Evolutionary conservation across 768 basidiomycete genomes (phyloP).

Genomic region (Hypholoma fasciculare): DNA sequence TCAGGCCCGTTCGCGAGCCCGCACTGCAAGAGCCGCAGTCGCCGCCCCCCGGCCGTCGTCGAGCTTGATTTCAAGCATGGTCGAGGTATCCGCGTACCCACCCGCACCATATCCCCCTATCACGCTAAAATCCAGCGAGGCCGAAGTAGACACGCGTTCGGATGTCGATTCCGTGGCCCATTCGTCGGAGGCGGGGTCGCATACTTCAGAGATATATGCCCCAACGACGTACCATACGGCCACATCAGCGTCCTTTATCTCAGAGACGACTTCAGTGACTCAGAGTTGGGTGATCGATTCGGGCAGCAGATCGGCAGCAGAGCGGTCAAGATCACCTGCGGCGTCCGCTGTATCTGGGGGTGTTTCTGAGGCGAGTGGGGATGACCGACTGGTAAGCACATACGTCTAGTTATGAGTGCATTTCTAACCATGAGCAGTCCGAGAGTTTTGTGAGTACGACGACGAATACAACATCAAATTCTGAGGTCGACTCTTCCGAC

Average conservation of each 20-base stretch:
- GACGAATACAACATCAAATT: constrained; percentile 21
- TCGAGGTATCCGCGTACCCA: constrained; percentile 10
- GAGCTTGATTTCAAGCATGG: constrained; percentile 26
- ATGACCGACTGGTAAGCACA: constrained; percentile 17
- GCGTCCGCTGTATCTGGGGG: constrained; percentile 10
- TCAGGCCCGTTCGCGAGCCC: constrained; percentile 34
- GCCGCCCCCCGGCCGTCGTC: constrained; percentile 12
- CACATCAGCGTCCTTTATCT: constrained; percentile 17
- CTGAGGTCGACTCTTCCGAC: constrained; percentile 28
- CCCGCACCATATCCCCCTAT: constrained; percentile 9
- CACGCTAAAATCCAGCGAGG: not conserved
- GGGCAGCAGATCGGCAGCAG: not conserved
- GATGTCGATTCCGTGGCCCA: constrained; percentile 12
- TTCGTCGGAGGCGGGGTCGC: constrained; percentile 1
- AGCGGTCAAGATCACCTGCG: constrained; percentile 15
- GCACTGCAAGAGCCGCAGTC: not conserved
- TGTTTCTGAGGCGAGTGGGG: constrained; percentile 5
- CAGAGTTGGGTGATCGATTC: constrained; percentile 35
- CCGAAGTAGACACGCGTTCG: constrained; percentile 14
- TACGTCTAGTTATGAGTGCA: constrained; percentile 3
- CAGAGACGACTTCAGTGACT: constrained; percentile 22
- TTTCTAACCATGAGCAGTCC: constrained; percentile 22
- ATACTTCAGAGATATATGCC: not conserved
- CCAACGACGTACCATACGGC: constrained; percentile 1
- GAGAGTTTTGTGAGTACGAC: constrained; percentile 32